Evolutionary conservation across 495 filamentous ascomycete species (phyloP), one percentile per base, ranked within the genome.

Genomic region (Parathielavia appendiculata): DNA sequence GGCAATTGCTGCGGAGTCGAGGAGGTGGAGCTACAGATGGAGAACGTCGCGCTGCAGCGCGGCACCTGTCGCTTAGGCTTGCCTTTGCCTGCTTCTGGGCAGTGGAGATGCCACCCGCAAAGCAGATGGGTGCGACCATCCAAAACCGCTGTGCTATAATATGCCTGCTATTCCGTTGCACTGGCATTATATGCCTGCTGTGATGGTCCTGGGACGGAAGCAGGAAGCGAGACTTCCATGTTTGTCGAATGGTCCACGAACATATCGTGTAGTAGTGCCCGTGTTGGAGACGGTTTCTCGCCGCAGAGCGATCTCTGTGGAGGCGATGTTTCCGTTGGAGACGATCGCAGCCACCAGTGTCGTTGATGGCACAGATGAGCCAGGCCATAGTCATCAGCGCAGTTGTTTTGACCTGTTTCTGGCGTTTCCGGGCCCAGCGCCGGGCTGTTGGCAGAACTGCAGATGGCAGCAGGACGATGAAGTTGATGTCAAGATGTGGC

Each of bases 141-240:
- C 59, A 56, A 60, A 63, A 54, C 63, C 58, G 54, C 58, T 40
- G 39, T 51, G 61, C 56, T 63, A 62, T 65, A 65, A 44, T 53
- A 52, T 53, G 54, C 46, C 38, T 62, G 54, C 38, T 64, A 66
- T 58, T 51, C 46, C 60, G 56, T 53, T 40, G 20, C 22, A 23
- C 43, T 41, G 57, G 60, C 64, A 66, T 66, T 6, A 68, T 64
- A 63, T 64, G 68, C 62, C 68, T 69, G 64, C 56, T 68, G 56
- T 46, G 65, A 70, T 69, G 60, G 20, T 53, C 41, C 36, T 45
- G 61, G 52, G 54, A 60, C 66, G 60, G 66, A 68, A 52, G 45
- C 36, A 56, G 7, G 11, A 55, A 54, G 36, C 45, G 51, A 36
- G 23, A n/a, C 13, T 63, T 59, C 59, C 59, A 59, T 63, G 59